Evolutionary conservation across 2,329 filamentous ascomycete species (phyloP).

Genomic region (Colletotrichum siamense): DNA sequence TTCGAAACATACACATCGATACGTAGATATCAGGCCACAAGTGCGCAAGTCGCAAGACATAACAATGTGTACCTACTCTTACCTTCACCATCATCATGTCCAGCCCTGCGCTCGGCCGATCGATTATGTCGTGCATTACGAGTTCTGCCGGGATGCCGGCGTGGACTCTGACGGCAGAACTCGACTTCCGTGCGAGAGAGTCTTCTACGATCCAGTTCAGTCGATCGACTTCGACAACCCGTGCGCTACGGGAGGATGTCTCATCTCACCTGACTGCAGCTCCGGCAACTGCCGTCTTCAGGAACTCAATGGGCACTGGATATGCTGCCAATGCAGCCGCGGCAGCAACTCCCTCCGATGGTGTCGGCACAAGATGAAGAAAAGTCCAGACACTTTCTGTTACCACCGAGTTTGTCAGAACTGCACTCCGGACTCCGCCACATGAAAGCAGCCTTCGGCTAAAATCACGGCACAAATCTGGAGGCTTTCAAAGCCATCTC

Average conservation of each 20-base stretch:
- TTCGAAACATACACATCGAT: not conserved
- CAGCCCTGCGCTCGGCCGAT: slow-evolving; percentile 46
- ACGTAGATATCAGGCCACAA: not conserved
- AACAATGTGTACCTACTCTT: slow-evolving; percentile 56
- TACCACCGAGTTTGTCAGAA: slow-evolving; percentile 54
- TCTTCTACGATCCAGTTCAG: slow-evolving; percentile 33
- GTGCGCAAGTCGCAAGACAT: not conserved
- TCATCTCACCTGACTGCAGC: slow-evolving; percentile 49
- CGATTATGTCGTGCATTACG: slow-evolving; percentile 47
- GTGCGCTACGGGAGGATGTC: slow-evolving; percentile 51
- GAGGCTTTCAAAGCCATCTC: not conserved
- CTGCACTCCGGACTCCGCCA: slow-evolving; percentile 41
- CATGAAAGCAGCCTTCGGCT: not conserved
- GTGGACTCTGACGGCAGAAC: slow-evolving; percentile 32
- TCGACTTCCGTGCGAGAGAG: slow-evolving; percentile 23
- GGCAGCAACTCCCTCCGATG: slow-evolving; percentile 50
- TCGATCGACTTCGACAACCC: slow-evolving; percentile 45
- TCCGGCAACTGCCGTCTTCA: slow-evolving; percentile 54
- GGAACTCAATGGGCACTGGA: slow-evolving; percentile 54
- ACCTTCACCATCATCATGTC: slow-evolving; percentile 57
- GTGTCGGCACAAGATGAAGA: slow-evolving; percentile 51
- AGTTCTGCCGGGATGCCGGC: slow-evolving; percentile 44
- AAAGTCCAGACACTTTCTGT: slow-evolving; percentile 55
- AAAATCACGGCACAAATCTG: not conserved
- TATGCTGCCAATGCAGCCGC: slow-evolving; percentile 54